Evolutionary conservation across 2,329 filamentous ascomycete species (phyloP).

Genomic region (Cadophora sp.): DNA sequence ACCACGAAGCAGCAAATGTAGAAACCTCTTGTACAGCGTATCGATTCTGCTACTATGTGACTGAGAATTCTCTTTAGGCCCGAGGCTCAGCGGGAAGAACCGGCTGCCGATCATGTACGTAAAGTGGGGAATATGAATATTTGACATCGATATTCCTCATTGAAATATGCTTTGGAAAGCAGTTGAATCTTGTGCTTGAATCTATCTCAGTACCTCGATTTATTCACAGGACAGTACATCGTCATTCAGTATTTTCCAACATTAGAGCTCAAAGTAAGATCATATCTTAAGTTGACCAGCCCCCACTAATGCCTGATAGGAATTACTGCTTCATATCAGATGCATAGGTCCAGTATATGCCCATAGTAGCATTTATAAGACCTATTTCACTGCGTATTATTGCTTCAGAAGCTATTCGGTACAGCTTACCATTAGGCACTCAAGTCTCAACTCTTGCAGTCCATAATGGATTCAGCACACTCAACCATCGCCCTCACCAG

Average conservation of each 20-base stretch:
- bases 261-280: too few species aligned
- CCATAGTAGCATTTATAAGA: neutral
- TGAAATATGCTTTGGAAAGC: neutral
- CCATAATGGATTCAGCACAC: neutral
- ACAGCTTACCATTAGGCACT: neutral
- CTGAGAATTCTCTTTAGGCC: neutral
- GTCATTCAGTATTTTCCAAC: too few species aligned
- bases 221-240: too few species aligned
- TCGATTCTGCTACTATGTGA: neutral
- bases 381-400: neutral
- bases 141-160: neutral
- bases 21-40: slow-evolving; percentile 7
- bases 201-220: too few species aligned
- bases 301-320: too few species aligned
- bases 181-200: neutral
- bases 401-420: neutral
- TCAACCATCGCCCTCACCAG: slow-evolving; percentile 11
- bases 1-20: slow-evolving; percentile 24
- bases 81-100: slow-evolving; percentile 20
- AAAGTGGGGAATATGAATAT: neutral
- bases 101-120: slow-evolving; percentile 21
- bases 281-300: too few species aligned
- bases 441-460: neutral
- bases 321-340: too few species aligned
- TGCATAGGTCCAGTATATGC: neutral